These are phyloP conservation scores for Neopestalotiopsis clavispora DNA, from an alignment of 2,329 filamentous ascomycete genomes.

Conservation along the genomic window DNA sequence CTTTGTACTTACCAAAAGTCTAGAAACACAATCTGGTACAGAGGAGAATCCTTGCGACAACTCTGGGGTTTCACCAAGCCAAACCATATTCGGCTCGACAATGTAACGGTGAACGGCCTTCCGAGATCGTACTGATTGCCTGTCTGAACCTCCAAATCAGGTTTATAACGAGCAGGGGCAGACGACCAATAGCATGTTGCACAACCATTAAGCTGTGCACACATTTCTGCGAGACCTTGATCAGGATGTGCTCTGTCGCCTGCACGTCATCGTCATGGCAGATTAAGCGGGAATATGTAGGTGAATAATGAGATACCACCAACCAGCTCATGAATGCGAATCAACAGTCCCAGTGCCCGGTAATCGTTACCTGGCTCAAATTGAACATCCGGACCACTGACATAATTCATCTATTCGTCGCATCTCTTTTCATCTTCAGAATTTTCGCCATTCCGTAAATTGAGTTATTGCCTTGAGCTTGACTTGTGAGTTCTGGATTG, in stretches of 20 bases:
- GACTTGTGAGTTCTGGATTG: background rate
- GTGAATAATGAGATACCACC: background rate
- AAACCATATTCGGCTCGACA: background rate
- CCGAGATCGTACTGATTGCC: background rate
- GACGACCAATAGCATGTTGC: background rate
- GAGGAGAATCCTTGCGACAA: too few relatives aligned
- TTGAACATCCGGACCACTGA: too few relatives aligned
- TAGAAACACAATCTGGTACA: too few relatives aligned
- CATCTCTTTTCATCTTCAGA: background rate
- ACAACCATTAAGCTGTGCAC: background rate
- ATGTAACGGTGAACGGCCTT: background rate
- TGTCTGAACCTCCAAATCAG: background rate
- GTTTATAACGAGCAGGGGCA: background rate
- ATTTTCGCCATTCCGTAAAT: background rate
- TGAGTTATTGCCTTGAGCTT: too few relatives aligned
- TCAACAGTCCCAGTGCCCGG: background rate
- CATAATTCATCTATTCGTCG: background rate
- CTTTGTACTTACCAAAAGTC: too few relatives aligned
- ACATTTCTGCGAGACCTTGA: background rate
- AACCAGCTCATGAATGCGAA: background rate
- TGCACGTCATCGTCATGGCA: background rate
- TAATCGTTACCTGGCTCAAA: too few relatives aligned
- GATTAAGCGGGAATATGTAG: background rate
- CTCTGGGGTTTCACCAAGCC: background rate
- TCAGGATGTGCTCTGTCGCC: background rate